These are phyloP conservation scores for Chaetomiaceae sp. DNA, from an alignment of 2,329 filamentous ascomycete species.

Conservation along the genomic window DNA sequence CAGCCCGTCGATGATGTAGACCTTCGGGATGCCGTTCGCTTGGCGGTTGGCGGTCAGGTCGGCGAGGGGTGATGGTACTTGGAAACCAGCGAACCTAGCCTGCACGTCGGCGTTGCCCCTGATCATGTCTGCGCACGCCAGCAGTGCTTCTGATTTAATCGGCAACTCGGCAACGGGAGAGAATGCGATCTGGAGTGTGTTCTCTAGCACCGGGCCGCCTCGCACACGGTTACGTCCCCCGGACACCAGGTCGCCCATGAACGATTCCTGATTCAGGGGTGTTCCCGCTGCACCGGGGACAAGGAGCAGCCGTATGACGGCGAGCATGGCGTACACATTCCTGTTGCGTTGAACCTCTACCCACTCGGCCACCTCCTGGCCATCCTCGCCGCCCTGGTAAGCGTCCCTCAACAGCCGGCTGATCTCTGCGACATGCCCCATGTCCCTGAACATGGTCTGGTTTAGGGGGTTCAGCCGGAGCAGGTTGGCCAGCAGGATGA, in stretches of 20 bases:
- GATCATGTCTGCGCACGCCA: conserved; percentile 84
- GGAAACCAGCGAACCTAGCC: conserved; percentile 82
- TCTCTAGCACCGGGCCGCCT: conserved; percentile 59
- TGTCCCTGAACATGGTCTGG: conserved; percentile 89
- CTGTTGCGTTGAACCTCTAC: conserved; percentile 74
- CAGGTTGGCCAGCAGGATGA: conserved; percentile 86
- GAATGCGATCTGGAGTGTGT: conserved; percentile 80
- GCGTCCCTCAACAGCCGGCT: conserved; percentile 62
- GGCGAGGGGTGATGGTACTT: conserved; percentile 60
- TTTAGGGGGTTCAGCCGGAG: conserved; percentile 84
- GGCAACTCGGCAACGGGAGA: conserved; percentile 64
- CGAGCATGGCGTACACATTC: conserved; percentile 85
- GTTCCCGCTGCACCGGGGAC: conserved; percentile 75
- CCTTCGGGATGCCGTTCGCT: conserved; percentile 51
- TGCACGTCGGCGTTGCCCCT: conserved; percentile 74
- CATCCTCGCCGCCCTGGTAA: conserved; percentile 48
- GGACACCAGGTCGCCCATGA: conserved; percentile 60
- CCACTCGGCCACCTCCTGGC: conserved; percentile 65
- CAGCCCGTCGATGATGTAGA: conserved; percentile 91
- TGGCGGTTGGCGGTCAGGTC: conserved; percentile 36
- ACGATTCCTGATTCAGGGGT: conserved; percentile 75
- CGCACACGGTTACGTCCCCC: conserved; percentile 12
- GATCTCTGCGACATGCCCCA: conserved; percentile 71
- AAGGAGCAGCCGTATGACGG: conserved; percentile 81
- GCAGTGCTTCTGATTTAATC: conserved; percentile 81